Base-by-base conservation (phyloP, 345 rosid species). In the Euphorbia lathyris region DNA sequence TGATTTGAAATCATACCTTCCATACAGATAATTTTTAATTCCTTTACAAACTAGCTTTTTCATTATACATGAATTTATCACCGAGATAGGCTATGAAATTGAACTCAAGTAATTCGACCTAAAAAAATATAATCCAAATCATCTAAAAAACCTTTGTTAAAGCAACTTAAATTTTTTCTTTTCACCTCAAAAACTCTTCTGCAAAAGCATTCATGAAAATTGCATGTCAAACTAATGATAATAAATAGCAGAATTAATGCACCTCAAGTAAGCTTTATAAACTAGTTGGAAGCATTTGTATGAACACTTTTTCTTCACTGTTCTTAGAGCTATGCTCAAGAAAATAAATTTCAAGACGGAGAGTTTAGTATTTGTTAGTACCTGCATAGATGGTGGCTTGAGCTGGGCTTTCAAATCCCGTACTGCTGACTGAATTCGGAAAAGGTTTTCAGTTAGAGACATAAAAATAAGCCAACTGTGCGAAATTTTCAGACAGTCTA, bases 331-430 rank as follows among this genome's bases (percentile, higher is more conserved):
- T 19, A 58, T 0, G n/a, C 62, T 58, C 5, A 29, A 48, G 19
- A 16, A 3, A 5, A 10, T 30, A 29, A 16, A 25, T 7, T 57
- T 40, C 9, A 27, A 13, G 3, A 42, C 3, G 47, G 23, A 26
- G 26, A 65, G 58, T 45, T 30, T 65, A 2, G 9, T 23, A 63
- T 23, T 42, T 17, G 63, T 38, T 27, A 43, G 64, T 86, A 95
- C 99, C 99, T 92, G 99, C 90, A 95, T 92, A 68, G 96, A 90
- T 40, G 98, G 92, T 9, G 99, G 99, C 87, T 90, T 95, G 70
- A 95, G 93, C 75, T 92, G 98, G 19, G 86, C 88, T 82, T 87
- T 95, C 85, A 90, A 80, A 76, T 95, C 97, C 36, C 98, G 87
- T 51, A 95, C 92, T 36, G 96, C 98, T 72, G 96, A 88, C 99